Evolutionary conservation across 192 early-diverging fungal species (phyloP), one percentile per base, ranked within the genome.

Genomic region (Entomortierella parvispora): DNA sequence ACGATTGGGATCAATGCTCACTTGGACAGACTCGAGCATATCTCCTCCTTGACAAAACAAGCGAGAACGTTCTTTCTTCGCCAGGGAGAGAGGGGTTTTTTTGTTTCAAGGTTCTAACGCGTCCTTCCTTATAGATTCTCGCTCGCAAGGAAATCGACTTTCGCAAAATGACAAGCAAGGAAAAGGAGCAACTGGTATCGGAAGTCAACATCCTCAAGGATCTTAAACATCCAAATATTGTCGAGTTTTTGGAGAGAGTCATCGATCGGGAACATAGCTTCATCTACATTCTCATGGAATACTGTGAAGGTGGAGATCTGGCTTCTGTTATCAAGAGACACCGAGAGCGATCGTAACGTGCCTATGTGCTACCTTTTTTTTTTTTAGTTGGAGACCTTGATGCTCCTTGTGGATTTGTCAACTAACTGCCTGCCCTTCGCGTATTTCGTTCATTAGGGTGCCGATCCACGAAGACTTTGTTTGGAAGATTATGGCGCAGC

Each of bases 211-310:
- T 92, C 55, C 67, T 92, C 17, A 70, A 89, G 48, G 90, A 93
- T 56, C 85, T 91, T 15, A 81, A 85, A 31, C 91, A 93, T 57
- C 89, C 89, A 17, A 86, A 91, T 61, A 93, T 93, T 59, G 91
- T 93, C 18, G 83, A 90, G 12, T 93, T 91, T 64, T 84, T 88
- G 66, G 89, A 90, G 57, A 80, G 91, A 8, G 83, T 84, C 33
- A 88, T 93, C 12, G 90, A 93, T 71, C 70, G 85, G 33, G 82
- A 84, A 25, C 85, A 87, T 64, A 87, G 75, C 58, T 74, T 88
- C 68, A 91, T 93, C 11, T 90, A 92, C 71, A 93, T 93, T 50
- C 81, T 92, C 44, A 93, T 93, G 92, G 90, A 92, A 61, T 90
- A 90, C 72, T 92, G 91, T 61, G 91, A 92, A 71, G 90, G 90